Percentiles rank a stretch among this genome's conserved stretches.
These are phyloP conservation scores for Penicillium sp. DNA, from an alignment of 2,329 filamentous ascomycete species.

Conservation along the genomic window DNA sequence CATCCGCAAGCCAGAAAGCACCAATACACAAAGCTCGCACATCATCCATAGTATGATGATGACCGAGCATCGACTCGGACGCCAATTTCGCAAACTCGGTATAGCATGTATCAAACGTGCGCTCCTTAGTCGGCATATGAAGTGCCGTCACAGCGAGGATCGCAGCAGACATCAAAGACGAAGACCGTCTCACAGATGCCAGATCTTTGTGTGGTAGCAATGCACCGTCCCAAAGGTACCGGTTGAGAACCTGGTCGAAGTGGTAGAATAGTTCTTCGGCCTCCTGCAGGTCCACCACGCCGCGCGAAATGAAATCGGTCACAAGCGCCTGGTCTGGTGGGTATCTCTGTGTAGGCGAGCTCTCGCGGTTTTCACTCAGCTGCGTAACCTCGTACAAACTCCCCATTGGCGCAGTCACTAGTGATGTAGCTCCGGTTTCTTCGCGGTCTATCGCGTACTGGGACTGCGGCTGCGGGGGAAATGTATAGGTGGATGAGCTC, in stretches of 20 bases:
- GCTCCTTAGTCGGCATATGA: slow-evolving; percentile 53
- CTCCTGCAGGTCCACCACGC: slow-evolving; percentile 50
- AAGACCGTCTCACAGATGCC: slow-evolving; percentile 51
- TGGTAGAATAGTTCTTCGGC: slow-evolving; percentile 47
- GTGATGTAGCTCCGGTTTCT: slow-evolving; percentile 40
- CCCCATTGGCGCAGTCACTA: slow-evolving; percentile 51
- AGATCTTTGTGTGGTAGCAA: slow-evolving; percentile 53
- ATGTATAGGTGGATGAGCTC: slow-evolving; percentile 27
- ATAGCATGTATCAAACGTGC: slow-evolving; percentile 54
- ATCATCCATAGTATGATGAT: slow-evolving; percentile 56
- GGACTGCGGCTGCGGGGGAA: slow-evolving; percentile 24
- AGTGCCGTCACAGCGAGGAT: slow-evolving; percentile 57
- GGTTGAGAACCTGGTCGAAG: slow-evolving; percentile 47
- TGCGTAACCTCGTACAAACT: slow-evolving; percentile 56
- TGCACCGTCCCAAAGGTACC: slow-evolving; percentile 48
- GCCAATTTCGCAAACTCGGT: slow-evolving; percentile 58
- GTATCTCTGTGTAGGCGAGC: slow-evolving; percentile 36
- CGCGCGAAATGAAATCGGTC: slow-evolving; percentile 57
- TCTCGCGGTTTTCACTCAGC: slow-evolving; percentile 42
- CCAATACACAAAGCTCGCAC: slow-evolving; percentile 59
- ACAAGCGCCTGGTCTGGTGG: slow-evolving; percentile 39
- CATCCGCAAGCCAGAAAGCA: slow-evolving; percentile 61
- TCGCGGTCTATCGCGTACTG: slow-evolving; percentile 43
- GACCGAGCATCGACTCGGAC: slow-evolving; percentile 57
- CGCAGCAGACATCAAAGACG: slow-evolving; percentile 46